These are phyloP conservation scores for Lactarius hatsudake DNA, from an alignment of 768 basidiomycete genomes.

Conservation along the genomic window DNA sequence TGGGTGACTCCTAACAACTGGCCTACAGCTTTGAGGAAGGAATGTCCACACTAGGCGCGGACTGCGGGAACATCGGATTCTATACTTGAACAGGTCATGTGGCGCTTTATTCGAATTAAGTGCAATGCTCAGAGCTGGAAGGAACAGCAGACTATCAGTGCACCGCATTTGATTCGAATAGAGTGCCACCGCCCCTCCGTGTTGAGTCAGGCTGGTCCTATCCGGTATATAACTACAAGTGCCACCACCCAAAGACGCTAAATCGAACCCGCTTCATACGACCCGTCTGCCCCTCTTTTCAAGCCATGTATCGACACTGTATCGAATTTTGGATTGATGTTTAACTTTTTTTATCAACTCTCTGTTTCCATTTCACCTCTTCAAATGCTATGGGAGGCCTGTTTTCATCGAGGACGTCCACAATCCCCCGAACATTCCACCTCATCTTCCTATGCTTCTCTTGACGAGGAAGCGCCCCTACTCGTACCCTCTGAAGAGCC, in stretches of 20 bases:
- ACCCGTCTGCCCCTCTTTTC: neutral
- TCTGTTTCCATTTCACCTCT: neutral
- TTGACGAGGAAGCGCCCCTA: conserved; percentile 15
- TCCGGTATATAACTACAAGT: neutral
- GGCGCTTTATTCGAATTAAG: neutral
- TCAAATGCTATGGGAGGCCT: conserved; percentile 6
- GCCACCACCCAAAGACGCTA: neutral
- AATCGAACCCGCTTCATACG: conserved; percentile 3
- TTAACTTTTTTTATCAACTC: neutral
- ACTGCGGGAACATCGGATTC: neutral
- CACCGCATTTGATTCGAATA: conserved; percentile 3
- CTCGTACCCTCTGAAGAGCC: neutral
- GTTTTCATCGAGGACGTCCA: neutral
- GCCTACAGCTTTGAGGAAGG: neutral
- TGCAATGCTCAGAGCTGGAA: neutral
- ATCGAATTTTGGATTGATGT: conserved; percentile 2
- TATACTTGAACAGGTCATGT: conserved; percentile 1
- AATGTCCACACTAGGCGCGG: neutral
- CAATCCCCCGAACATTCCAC: neutral
- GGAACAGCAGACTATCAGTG: neutral
- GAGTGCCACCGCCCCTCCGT: conserved; percentile 11
- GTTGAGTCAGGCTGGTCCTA: neutral
- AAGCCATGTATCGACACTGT: conserved; percentile 2
- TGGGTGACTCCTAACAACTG: neutral
- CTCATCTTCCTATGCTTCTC: conserved; percentile 2